phyloP scores from a whole-genome alignment of 176 grass and related monocot species.

The Oryza meridionalis region DNA sequence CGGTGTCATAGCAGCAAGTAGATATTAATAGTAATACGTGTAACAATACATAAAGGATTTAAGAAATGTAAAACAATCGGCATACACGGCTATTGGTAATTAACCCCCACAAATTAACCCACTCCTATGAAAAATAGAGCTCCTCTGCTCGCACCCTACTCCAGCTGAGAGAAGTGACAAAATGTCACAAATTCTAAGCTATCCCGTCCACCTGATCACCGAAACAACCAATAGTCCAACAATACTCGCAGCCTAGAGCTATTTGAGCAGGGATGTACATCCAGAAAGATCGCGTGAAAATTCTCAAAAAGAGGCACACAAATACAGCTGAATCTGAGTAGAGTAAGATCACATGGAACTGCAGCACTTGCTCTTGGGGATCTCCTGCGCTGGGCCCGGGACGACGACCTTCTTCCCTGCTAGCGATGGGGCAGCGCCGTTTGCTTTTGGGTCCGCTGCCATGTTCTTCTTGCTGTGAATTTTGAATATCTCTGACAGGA shows the following conservation, averaged over 20 bases:
- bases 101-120: conserved; percentile 24
- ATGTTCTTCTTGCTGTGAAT: conserved; percentile 68
- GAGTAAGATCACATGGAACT: conserved; percentile 34
- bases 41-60: background rate
- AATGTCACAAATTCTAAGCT: conserved; percentile 40
- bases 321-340: background rate
- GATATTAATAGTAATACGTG: background rate
- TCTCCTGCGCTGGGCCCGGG: conserved; percentile 57
- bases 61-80: conserved; percentile 31
- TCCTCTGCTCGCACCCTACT: background rate
- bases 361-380: conserved; percentile 64
- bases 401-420: conserved; percentile 56
- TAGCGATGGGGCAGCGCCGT: conserved; percentile 28
- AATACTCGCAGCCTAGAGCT: conserved; percentile 39
- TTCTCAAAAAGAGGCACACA: conserved; percentile 18
- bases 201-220: conserved; percentile 13
- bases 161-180: conserved; percentile 14
- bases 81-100: conserved; percentile 29
- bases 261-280: conserved; percentile 47
- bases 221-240: conserved; percentile 33
- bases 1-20: background rate
- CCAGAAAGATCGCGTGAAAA: conserved; percentile 38
- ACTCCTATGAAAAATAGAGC: conserved; percentile 20
- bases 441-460: conserved; percentile 28
- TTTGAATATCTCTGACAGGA: conserved; percentile 61